phyloP scores from a whole-genome alignment of 2,329 filamentous ascomycete genomes.

The Penicillium rolfsii region DNA sequence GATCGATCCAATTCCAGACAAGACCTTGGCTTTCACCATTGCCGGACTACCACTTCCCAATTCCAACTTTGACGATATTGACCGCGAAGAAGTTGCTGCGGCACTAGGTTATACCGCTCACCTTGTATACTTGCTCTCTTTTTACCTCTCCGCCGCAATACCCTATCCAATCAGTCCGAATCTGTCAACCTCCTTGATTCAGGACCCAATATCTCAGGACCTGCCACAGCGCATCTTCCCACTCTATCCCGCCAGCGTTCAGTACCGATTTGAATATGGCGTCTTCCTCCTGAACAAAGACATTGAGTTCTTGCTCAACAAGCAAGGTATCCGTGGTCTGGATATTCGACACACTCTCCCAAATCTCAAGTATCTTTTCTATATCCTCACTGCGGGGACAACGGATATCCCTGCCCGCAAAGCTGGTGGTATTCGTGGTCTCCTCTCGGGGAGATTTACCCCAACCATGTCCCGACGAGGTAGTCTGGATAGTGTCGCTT shows the following conservation, averaged over 20 bases:
- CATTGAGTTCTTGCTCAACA: constrained; percentile 71
- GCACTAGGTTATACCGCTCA: constrained; percentile 80
- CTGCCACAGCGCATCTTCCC: constrained; percentile 73
- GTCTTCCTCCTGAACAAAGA: constrained; percentile 98
- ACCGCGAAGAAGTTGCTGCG: constrained; percentile 73
- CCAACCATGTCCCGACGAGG: constrained; percentile 44
- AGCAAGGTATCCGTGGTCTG: constrained; percentile 74
- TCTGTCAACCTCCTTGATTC: constrained; percentile 74
- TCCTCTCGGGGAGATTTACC: constrained; percentile 45
- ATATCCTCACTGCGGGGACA: constrained; percentile 81
- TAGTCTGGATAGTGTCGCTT: constrained; percentile 47
- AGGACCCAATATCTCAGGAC: constrained; percentile 68
- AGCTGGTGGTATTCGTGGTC: constrained; percentile 56
- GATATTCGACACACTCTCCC: constrained; percentile 91
- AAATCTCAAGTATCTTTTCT: constrained; percentile 90
- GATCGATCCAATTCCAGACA: constrained; percentile 68
- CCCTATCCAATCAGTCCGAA: constrained; percentile 77
- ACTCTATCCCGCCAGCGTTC: constrained; percentile 72
- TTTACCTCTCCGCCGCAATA: constrained; percentile 76
- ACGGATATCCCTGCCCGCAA: constrained; percentile 62
- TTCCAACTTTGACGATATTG: constrained; percentile 69
- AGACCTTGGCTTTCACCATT: constrained; percentile 80
- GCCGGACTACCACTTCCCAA: constrained; percentile 79
- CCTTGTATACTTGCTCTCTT: constrained; percentile 73
- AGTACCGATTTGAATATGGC: constrained; percentile 93